A percentile compares a stretch with the other conserved stretches of the same genome.
Conservation (phyloP, 345 rosid genomes). For the Chamaenerion angustifolium region DNA sequence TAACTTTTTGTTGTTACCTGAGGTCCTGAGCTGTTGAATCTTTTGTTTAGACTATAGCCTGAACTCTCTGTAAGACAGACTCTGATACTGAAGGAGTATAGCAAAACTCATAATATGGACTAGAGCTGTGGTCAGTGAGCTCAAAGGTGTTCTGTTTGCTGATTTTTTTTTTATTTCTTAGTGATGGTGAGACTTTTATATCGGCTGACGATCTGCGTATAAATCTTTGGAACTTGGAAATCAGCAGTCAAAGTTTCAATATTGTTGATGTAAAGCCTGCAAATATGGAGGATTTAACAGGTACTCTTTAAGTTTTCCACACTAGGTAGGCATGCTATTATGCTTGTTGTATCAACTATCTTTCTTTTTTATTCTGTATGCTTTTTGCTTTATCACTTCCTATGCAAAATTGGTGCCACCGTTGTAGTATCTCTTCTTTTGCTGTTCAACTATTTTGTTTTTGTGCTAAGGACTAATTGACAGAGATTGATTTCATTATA, state of each 20-base stretch:
- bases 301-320: slow-evolving; percentile 25
- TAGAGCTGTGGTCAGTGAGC: too few relatives aligned
- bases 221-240: slow-evolving; percentile 97
- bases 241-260: slow-evolving; percentile 89
- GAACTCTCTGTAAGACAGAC: neutral
- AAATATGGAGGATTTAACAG: slow-evolving; percentile 96
- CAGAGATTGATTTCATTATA: too few relatives aligned
- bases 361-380: too few relatives aligned
- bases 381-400: too few relatives aligned
- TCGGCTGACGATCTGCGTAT: slow-evolving; percentile 96
- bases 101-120: too few relatives aligned
- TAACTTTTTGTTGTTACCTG: too few relatives aligned
- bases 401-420: neutral
- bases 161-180: neutral
- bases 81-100: too few relatives aligned
- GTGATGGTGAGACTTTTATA: slow-evolving; percentile 93
- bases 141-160: neutral
- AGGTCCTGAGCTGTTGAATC: too few relatives aligned
- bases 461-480: neutral
- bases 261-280: slow-evolving; percentile 96
- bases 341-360: neutral
- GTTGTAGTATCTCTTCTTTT: neutral
- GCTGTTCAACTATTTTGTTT: neutral
- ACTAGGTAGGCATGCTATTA: neutral
- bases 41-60: too few relatives aligned